Conservation (phyloP, 2,329 filamentous ascomycete species). For the Chrysoporthe austroafricana region DNA sequence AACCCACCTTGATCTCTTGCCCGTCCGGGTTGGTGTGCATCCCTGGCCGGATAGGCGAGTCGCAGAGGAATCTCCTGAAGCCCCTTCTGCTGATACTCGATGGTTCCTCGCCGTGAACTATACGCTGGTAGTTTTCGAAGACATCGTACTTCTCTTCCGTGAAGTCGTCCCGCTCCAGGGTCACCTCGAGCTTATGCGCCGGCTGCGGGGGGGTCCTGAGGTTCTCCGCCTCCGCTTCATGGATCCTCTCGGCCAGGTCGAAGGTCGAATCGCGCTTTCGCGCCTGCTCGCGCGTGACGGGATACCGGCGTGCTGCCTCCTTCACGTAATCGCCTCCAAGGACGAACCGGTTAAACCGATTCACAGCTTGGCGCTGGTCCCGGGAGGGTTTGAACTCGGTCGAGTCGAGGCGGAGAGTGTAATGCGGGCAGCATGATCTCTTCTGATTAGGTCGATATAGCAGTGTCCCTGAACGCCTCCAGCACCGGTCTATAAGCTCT, state of each 20-base stretch:
- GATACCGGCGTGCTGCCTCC: slow-evolving; percentile 65
- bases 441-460: slow-evolving; percentile 80
- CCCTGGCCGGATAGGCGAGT: slow-evolving; percentile 63
- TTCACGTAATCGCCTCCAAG: slow-evolving; percentile 70
- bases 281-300: slow-evolving; percentile 67
- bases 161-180: slow-evolving; percentile 70
- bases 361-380: slow-evolving; percentile 75
- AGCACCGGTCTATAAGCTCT: slow-evolving; percentile 71
- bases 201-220: slow-evolving; percentile 65
- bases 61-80: slow-evolving; percentile 76
- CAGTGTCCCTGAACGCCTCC: slow-evolving; percentile 73
- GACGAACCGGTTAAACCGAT: slow-evolving; percentile 72
- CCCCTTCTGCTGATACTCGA: slow-evolving; percentile 61
- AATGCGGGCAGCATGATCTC: slow-evolving; percentile 89
- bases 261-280: slow-evolving; percentile 70
- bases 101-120: slow-evolving; percentile 71
- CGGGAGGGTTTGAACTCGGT: slow-evolving; percentile 66
- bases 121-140: slow-evolving; percentile 74
- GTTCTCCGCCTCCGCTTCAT: slow-evolving; percentile 65
- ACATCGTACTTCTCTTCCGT: slow-evolving; percentile 76
- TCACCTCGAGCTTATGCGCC: slow-evolving; percentile 69
- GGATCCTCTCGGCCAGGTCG: slow-evolving; percentile 66
- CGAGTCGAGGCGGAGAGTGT: slow-evolving; percentile 76
- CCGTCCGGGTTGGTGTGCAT: slow-evolving; percentile 51
- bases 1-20: slow-evolving; percentile 63